Evolutionary conservation across 2,329 filamentous ascomycete species (phyloP).

Genomic region (Chaetomiaceae sp.): DNA sequence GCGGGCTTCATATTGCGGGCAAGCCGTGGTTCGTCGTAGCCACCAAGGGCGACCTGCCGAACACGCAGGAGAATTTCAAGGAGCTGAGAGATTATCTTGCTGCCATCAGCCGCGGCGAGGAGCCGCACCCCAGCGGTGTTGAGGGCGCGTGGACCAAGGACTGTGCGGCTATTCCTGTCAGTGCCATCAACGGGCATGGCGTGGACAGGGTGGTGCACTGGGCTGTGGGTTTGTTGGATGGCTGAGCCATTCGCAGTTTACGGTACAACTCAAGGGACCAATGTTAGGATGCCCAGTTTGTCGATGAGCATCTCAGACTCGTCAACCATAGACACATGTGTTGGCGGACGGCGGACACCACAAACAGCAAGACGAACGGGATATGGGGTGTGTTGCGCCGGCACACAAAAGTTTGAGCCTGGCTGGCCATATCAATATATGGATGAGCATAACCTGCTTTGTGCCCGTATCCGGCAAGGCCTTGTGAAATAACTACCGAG

Average conservation of each 20-base stretch:
- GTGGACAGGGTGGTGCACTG: conserved; percentile 70
- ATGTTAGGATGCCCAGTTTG: no score
- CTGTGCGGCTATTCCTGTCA: conserved; percentile 75
- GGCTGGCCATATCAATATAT: no score
- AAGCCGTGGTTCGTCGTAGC: conserved; percentile 98
- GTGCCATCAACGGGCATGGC: conserved; percentile 82
- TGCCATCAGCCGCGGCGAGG: conserved; percentile 56
- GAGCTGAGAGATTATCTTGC: conserved; percentile 67
- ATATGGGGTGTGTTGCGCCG: no score
- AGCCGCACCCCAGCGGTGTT: conserved; percentile 68
- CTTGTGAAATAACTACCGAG: no score
- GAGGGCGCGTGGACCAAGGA: conserved; percentile 54
- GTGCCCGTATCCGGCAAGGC: no score
- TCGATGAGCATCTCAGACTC: no score
- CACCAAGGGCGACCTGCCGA: conserved; percentile 82
- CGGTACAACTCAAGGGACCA: no score
- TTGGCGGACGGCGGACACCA: no score
- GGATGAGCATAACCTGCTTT: no score
- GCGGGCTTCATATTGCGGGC: conserved; percentile 69
- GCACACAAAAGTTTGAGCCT: no score
- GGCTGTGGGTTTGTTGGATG: conserved; percentile 64
- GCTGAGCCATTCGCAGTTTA: conserved; percentile 25
- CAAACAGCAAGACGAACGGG: no score
- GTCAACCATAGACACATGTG: no score
- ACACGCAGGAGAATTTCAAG: conserved; percentile 73